Base-by-base conservation (phyloP, 805 yeast species). In the Saccharomycopsis sp. region DNA sequence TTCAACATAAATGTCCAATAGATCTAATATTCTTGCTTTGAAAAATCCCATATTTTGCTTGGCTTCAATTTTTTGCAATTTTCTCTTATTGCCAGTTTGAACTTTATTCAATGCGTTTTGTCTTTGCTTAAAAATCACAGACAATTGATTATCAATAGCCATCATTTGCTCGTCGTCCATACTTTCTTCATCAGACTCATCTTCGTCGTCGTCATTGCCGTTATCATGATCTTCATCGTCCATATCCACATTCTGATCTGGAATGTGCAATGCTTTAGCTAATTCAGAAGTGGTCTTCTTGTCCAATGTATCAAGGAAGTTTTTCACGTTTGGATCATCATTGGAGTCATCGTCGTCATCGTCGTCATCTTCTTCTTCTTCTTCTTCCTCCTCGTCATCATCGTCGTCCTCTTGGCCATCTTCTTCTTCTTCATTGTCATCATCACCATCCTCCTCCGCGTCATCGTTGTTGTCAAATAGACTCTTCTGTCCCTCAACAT, bases 131-230 rank as follows among this genome's bases (percentile, higher is more conserved):
- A 90, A 90, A 44, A 90, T 90, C 43, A 72, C 73, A 0, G 96
- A 76, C 24, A 90, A 66, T 50, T 87, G 93, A 19, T 72, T 84
- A 59, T 90, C 97, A 55, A 90, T 74, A 17, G 89, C 94, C 81
- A 88, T 79, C 97, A 90, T 90, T 59, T 88, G 88, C 55, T 89
- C 59, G 43, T 64, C 68, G 38, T 64, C 62, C 31, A 64, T 65
- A 48, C 62, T 65, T 45, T 64, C 68, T 40, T 63, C 66, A 24
- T 66, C 72, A 13, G 65, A 63, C 6, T 64, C 61, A 33, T 63
- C 68, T 9, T 56, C 56, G 5, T 58, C 63, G 1, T 54, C 56
- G 1, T 61, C 65, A 20, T 56, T 81, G 8, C 80, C 81, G 47
- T 77, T 83, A 39, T 72, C 75, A 36, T 74, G 79, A 51, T 77